A percentile compares a stretch with the other conserved stretches of the same genome.
Evolutionary conservation across 2,329 filamentous ascomycete species (phyloP).

Genomic region (Chlorencoelia australis): DNA sequence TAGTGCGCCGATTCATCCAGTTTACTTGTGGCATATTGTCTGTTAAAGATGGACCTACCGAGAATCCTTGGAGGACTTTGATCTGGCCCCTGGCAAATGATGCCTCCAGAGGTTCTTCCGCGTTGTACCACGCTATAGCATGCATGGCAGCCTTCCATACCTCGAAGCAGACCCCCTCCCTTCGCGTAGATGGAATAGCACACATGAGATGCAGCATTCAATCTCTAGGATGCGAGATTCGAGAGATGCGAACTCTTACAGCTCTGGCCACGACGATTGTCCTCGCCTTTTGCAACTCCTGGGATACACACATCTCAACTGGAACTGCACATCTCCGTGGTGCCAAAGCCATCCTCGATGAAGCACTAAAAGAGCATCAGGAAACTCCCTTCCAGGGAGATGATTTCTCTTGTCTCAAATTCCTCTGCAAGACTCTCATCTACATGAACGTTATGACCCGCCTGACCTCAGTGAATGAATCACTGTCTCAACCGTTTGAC

Average conservation of each 20-base stretch:
- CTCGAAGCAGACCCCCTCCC: slow-evolving; percentile 43
- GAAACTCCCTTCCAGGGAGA: slow-evolving; percentile 33
- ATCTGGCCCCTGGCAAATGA: slow-evolving; percentile 61
- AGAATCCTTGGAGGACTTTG: slow-evolving; percentile 62
- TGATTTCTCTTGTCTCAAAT: slow-evolving; percentile 47
- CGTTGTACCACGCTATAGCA: slow-evolving; percentile 57
- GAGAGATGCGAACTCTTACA: slow-evolving; percentile 52
- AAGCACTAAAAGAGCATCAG: slow-evolving; percentile 41
- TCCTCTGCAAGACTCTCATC: slow-evolving; percentile 63
- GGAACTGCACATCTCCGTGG: slow-evolving; percentile 61
- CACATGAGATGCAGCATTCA: slow-evolving; percentile 58
- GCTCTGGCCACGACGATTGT: slow-evolving; percentile 61
- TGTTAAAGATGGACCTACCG: slow-evolving; percentile 56
- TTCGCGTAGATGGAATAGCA: slow-evolving; percentile 54
- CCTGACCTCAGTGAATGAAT: slow-evolving; percentile 45
- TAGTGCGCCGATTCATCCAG: slow-evolving; percentile 52
- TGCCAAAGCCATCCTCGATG: slow-evolving; percentile 52
- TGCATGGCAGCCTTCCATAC: slow-evolving; percentile 62
- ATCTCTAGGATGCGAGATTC: slow-evolving; percentile 46
- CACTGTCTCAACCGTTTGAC: slow-evolving; percentile 45
- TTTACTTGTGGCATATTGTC: slow-evolving; percentile 62
- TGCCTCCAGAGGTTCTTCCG: slow-evolving; percentile 51
- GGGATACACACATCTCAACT: slow-evolving; percentile 59
- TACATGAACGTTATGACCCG: slow-evolving; percentile 66
- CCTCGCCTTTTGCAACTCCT: slow-evolving; percentile 60